Conservation (phyloP, 164 flowering plant species). For the Aristolochia fimbriata region DNA sequence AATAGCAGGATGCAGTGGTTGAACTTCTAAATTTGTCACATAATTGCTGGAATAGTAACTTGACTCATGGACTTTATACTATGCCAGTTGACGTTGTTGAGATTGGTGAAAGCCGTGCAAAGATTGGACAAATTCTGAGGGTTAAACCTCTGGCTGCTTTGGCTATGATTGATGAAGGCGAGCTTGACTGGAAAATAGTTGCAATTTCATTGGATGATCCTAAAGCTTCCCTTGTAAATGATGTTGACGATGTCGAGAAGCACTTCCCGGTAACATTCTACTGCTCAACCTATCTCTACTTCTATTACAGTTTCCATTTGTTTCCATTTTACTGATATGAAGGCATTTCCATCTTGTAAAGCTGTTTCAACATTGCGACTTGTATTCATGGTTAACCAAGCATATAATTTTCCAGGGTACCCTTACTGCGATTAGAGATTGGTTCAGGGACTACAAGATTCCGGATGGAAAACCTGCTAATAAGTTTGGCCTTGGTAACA, state of each 20-base stretch:
- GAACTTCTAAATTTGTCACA: too few species aligned
- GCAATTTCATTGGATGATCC: conserved; percentile 97
- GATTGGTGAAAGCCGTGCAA: conserved; percentile 65
- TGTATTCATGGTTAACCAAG: neutral
- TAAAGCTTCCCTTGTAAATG: conserved; percentile 81
- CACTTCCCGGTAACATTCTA: conserved; percentile 71
- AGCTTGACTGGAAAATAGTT: conserved; percentile 99
- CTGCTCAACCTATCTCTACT: neutral
- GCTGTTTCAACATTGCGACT: neutral
- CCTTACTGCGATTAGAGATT: conserved; percentile 86
- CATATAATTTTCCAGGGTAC: conserved; percentile 50
- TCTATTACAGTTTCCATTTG: neutral
- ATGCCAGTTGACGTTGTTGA: conserved; percentile 93
- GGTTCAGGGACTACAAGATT: conserved; percentile 98
- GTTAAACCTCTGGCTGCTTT: conserved; percentile 90
- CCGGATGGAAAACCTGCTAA: conserved; percentile 99
- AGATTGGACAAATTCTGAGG: conserved; percentile 73
- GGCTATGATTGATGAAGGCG: conserved; percentile 99
- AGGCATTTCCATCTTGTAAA: too few species aligned
- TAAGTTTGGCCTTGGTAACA: conserved; percentile 91
- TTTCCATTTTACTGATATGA: neutral
- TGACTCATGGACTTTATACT: too few species aligned
- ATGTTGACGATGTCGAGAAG: conserved; percentile 84
- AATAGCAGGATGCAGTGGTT: too few species aligned
- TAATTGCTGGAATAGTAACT: too few species aligned